Conservation (phyloP, 495 filamentous ascomycete species). For the Mycothermus thermophilus region DNA sequence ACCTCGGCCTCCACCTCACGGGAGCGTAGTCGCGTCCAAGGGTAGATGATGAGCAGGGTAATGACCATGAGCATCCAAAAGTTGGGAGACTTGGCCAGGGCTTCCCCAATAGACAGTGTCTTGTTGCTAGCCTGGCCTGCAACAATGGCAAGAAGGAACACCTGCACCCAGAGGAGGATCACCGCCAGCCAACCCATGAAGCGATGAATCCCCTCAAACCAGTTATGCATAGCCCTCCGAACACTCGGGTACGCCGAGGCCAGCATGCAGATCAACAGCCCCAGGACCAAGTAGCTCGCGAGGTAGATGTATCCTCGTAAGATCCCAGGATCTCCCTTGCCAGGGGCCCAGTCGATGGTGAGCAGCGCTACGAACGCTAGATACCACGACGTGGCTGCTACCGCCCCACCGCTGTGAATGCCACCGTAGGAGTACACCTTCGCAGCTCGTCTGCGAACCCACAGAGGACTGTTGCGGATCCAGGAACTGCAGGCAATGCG, state of each 20-base stretch:
- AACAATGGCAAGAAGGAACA: constrained; percentile 16
- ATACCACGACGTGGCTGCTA: constrained; percentile 59
- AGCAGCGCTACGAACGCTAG: constrained; percentile 30
- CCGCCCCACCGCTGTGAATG: constrained; percentile 57
- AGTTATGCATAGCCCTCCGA: constrained; percentile 43
- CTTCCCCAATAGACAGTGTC: constrained; percentile 11
- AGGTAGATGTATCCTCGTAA: constrained; percentile 37
- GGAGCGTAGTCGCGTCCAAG: constrained; percentile 54
- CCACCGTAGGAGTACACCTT: constrained; percentile 71
- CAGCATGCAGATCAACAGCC: constrained; percentile 27
- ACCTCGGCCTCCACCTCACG: constrained; percentile 45
- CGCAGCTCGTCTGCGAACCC: constrained; percentile 48
- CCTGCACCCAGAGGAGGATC: constrained; percentile 45
- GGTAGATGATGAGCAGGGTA: constrained; percentile 46
- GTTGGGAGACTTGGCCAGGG: constrained; percentile 40
- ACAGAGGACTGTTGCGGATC: constrained; percentile 44
- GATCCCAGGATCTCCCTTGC: constrained; percentile 22
- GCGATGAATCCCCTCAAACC: constrained; percentile 54
- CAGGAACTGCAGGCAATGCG: too few relatives aligned
- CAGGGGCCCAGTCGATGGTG: constrained; percentile 28
- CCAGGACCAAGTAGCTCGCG: constrained; percentile 29
- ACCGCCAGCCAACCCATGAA: constrained; percentile 51
- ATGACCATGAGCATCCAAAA: constrained; percentile 57
- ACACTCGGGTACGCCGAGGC: constrained; percentile 38
- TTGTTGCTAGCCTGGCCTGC: constrained; percentile 1